Percentiles rank a stretch among this genome's conserved stretches.
Evolutionary conservation across 176 grass and related monocot species (phyloP).

Genomic region (Alloteropsis semialata): DNA sequence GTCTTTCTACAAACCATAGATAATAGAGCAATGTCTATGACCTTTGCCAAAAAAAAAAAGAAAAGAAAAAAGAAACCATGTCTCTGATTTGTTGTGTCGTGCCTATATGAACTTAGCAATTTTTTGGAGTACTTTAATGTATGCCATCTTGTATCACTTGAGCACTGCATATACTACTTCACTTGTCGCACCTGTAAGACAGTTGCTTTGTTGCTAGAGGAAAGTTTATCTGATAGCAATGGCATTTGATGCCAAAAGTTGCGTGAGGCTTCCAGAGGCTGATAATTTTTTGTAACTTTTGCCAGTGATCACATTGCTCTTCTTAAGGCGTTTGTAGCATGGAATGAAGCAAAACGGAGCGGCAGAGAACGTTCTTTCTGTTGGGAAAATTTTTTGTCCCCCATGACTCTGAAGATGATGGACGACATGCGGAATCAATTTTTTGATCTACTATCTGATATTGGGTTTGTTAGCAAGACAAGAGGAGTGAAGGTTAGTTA

Average conservation of each 20-base stretch:
- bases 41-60: neutral
- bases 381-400: constrained; percentile 90
- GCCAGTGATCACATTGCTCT: constrained; percentile 90
- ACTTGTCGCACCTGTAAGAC: neutral
- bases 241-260: constrained; percentile 6
- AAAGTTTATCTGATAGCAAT: neutral
- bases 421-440: constrained; percentile 93
- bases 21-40: neutral
- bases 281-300: constrained; percentile 26
- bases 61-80: neutral
- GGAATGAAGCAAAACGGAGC: constrained; percentile 72
- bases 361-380: constrained; percentile 87
- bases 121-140: neutral
- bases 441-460: constrained; percentile 85
- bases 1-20: neutral
- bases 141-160: neutral
- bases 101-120: neutral
- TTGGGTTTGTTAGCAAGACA: constrained; percentile 89
- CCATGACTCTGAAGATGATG: constrained; percentile 89
- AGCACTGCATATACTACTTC: neutral
- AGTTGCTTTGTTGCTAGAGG: neutral
- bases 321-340: constrained; percentile 83
- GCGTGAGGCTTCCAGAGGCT: neutral
- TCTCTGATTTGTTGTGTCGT: neutral
- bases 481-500: constrained; percentile 76